Conservation (phyloP, 495 filamentous ascomycete species). For the Aspergillus sparsus region DNA sequence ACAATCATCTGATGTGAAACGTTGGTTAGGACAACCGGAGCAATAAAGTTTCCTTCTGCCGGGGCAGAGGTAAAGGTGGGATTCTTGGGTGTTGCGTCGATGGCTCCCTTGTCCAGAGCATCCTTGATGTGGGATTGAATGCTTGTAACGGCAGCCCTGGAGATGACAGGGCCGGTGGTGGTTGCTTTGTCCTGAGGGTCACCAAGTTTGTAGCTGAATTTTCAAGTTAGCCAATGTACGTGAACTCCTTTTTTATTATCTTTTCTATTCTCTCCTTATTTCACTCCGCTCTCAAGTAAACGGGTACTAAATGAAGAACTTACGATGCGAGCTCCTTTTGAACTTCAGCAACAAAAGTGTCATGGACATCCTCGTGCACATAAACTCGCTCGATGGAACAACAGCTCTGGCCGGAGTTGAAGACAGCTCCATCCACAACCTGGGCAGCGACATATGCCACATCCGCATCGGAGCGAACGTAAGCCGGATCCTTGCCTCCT, state of each 20-base stretch:
- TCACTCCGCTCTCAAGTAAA: neutral
- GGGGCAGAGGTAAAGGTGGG: conserved; percentile 68
- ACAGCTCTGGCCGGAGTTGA: conserved; percentile 97
- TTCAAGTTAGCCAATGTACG: neutral
- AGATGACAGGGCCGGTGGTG: conserved; percentile 87
- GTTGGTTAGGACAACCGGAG: conserved; percentile 77
- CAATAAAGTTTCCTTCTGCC: conserved; percentile 77
- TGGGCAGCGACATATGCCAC: conserved; percentile 86
- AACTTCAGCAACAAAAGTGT: conserved; percentile 71
- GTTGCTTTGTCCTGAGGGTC: conserved; percentile 78
- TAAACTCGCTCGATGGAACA: conserved; percentile 92
- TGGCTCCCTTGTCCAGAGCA: conserved; percentile 80
- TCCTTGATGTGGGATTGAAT: conserved; percentile 82
- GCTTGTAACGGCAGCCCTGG: conserved; percentile 64
- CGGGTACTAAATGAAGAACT: conserved; percentile 6
- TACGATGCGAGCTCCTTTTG: conserved; percentile 68
- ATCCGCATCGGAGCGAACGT: conserved; percentile 83
- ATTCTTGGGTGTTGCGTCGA: conserved; percentile 80
- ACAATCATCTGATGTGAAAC: conserved; percentile 84
- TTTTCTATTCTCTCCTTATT: no score
- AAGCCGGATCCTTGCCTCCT: conserved; percentile 92
- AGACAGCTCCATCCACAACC: conserved; percentile 91
- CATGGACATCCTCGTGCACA: conserved; percentile 81
- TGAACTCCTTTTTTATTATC: no score
- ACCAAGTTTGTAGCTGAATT: conserved; percentile 75